Conservation (phyloP, 208 protist genomes). For the Strigomonas oncopelti region DNA sequence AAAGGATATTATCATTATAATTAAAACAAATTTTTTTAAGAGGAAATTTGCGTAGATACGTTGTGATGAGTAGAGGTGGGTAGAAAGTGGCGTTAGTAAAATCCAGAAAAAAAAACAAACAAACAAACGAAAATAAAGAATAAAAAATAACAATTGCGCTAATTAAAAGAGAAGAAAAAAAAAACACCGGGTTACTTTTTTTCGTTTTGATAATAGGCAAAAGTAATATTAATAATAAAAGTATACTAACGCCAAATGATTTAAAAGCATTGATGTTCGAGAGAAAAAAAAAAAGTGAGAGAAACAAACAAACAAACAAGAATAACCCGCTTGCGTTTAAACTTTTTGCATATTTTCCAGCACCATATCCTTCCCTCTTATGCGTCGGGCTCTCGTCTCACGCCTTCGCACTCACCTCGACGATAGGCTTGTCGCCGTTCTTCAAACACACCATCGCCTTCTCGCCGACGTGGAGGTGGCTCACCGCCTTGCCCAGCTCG, state of each 20-base stretch:
- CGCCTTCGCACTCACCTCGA: slow-evolving; percentile 27
- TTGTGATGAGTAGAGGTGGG: too few relatives aligned
- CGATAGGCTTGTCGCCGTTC: slow-evolving; percentile 27
- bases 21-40: too few relatives aligned
- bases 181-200: neutral
- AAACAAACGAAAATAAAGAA: neutral
- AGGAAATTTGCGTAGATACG: too few relatives aligned
- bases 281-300: neutral
- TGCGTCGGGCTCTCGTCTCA: neutral
- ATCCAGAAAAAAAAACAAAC: neutral
- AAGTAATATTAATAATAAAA: neutral
- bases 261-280: neutral
- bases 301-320: neutral
- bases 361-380: neutral
- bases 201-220: too few relatives aligned
- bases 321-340: neutral
- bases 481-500: slow-evolving; percentile 27
- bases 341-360: neutral
- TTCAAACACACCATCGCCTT: slow-evolving; percentile 50
- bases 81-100: too few relatives aligned
- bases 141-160: neutral
- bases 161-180: neutral
- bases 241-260: neutral
- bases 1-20: too few relatives aligned
- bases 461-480: slow-evolving; percentile 66